These are phyloP conservation scores for Ceratocystis huliohia DNA, from an alignment of 2,329 filamentous ascomycete genomes.

Conservation along the genomic window DNA sequence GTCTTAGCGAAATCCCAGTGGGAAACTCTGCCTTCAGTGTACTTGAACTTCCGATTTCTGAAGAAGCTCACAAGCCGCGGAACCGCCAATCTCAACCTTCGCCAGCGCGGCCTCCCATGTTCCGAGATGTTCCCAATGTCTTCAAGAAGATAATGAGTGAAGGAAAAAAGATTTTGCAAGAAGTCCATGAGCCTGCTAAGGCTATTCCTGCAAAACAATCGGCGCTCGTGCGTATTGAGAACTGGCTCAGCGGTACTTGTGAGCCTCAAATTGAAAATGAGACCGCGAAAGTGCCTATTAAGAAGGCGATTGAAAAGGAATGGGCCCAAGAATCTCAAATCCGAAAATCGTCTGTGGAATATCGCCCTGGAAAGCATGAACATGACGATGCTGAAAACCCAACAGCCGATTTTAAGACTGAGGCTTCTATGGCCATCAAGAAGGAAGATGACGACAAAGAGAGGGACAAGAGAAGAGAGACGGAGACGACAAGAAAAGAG, in stretches of 20 bases:
- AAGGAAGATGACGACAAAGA: conserved; percentile 11
- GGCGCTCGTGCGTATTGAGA: conserved; percentile 44
- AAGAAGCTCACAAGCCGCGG: conserved; percentile 32
- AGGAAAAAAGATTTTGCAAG: conserved; percentile 52
- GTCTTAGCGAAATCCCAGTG: conserved; percentile 43
- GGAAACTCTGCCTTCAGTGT: conserved; percentile 56
- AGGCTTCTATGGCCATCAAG: not conserved
- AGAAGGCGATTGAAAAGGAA: conserved; percentile 29
- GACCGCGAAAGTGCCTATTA: conserved; percentile 24
- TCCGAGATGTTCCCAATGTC: conserved; percentile 49
- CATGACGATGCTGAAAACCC: not conserved
- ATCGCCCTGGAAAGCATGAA: not conserved
- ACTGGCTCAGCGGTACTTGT: conserved; percentile 50
- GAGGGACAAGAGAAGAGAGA: conserved; percentile 19
- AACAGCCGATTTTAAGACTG: not conserved
- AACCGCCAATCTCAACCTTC: conserved; percentile 26
- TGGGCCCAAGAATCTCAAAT: conserved; percentile 21
- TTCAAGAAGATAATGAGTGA: conserved; percentile 52
- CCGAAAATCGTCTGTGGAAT: conserved; percentile 17
- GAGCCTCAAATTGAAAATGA: conserved; percentile 46
- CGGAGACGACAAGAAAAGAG: conserved; percentile 23
- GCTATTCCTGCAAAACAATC: conserved; percentile 40
- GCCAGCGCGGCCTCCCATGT: conserved; percentile 41
- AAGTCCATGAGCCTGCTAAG: conserved; percentile 44
- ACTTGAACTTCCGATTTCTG: conserved; percentile 42